Evolutionary conservation across 2,329 filamentous ascomycete genomes (phyloP), one percentile per base, ranked within the genome.

Genomic region (Pestalotiopsis sp.): DNA sequence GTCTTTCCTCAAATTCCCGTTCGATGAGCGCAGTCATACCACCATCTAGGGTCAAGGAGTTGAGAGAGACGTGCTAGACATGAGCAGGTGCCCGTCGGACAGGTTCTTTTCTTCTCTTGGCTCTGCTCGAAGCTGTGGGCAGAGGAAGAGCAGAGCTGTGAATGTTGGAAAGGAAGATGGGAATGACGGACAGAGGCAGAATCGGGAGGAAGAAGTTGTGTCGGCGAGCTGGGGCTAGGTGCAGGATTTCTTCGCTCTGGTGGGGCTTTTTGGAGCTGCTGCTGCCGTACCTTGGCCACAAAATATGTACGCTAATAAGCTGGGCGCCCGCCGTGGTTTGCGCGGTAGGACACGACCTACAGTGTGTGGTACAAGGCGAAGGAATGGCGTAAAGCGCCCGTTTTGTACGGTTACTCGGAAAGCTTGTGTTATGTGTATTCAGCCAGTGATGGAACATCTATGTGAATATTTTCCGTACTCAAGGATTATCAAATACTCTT

Each of bases 21-120:
- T 69, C 68, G 58, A 62, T 70, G 69, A 68, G 69, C 66, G 72
- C 72, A 65, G 71, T 73, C 74, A 75, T 75, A 69, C 70, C 63
- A 66, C 49, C 27, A 36, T 11, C 27, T 36, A 45, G 20, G 14
- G 45, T 36, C 7, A 31, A 17, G 4, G 20, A 7, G 45, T 13
- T 9, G 13, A 36, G 45, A 58, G 14, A 14, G n/a, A 27, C 17
- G 49, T 23, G 20, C 17, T 23, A 66, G 23, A 56, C 63, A 64
- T 64, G 36, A 31, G 49, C 14, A 20, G 20, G 13, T 12, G 23
- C 36, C 12, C 59, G 31, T 9, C 11, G 23, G 25, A 36, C 9
- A n/a, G 27, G 7, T 9, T 39, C 5, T 39, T 39, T 36, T 14
- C 17, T 27, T n/a, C 12, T 13, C 25, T 62, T 12, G 27, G 59